Base-by-base conservation (phyloP, 2,329 filamentous ascomycete species). In the Pseudogymnoascus sp. region DNA sequence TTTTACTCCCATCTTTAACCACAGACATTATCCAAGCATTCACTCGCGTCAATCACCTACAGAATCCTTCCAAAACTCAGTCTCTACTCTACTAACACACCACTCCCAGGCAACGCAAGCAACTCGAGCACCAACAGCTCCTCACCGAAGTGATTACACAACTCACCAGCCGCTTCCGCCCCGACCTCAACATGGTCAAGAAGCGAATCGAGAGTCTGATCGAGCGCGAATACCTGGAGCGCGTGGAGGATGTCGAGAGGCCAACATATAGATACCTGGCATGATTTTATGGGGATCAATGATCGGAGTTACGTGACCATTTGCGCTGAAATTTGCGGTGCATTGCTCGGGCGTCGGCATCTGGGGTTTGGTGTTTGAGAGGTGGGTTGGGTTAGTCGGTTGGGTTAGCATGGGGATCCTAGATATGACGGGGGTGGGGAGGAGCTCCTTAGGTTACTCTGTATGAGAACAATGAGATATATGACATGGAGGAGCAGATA, bases 181-280 rank as follows among this genome's bases (percentile, higher is more conserved):
- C 90, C 0, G 89, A 93, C 63, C 82, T 93, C 37, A 80, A 81
- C 31, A 85, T 93, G 77, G 88, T 93, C 77, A 93, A 93, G 80
- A 88, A 85, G 73, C 85, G 87, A n/a, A 88, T 93, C 64, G 90
- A 93, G 73, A 87, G 87, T 66, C 78, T 93, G 60, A 90, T 93
- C 60, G 83, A 85, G 65, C 82, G 89, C 66, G 90, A 93, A 72
- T 93, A 93, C 68, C 78, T 93, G 18, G 89, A 92, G 76, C 84
- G 90, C 3, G 81, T 89, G 12, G 89, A 91, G n/a, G 82, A 86
- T 8, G 82, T 79, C 7, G 72, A 81, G 31, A 75, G 84, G 5
- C 83, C 89, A 36, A 82, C 82, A 10, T 93, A 93, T 73, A 81
- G 83, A 66, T 93, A 93, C 69, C 75, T 92, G 38, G 89, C 89